Conservation (phyloP, 768 basidiomycete species). For the Agaricus sinodeliciosus region DNA sequence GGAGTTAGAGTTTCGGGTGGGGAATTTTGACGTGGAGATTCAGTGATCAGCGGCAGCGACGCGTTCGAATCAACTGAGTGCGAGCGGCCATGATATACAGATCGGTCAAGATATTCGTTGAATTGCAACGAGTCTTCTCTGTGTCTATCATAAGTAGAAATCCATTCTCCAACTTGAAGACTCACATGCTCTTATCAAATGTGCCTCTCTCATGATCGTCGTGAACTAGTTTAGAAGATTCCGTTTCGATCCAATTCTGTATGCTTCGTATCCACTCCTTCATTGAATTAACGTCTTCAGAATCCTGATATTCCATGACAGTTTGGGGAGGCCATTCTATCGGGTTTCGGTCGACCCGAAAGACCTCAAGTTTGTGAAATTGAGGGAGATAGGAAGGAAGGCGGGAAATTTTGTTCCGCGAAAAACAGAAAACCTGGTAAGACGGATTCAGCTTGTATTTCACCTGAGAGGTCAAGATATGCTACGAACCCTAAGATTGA, state of each 20-base stretch:
- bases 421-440: conserved; percentile 74
- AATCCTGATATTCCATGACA: conserved; percentile 39
- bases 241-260: conserved; percentile 72
- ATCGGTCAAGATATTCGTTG: conserved; percentile 29
- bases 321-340: conserved; percentile 84
- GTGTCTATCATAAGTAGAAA: not conserved
- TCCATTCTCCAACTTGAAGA: conserved; percentile 5
- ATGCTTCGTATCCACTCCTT: conserved; percentile 67
- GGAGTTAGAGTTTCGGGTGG: conserved; percentile 11
- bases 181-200: conserved; percentile 33
- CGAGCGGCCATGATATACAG: conserved; percentile 48
- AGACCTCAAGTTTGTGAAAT: conserved; percentile 66
- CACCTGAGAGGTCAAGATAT: not conserved
- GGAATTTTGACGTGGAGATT: conserved; percentile 23
- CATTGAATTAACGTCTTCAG: conserved; percentile 44
- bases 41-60: conserved; percentile 43
- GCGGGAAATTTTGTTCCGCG: conserved; percentile 75
- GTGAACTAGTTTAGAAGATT: conserved; percentile 28
- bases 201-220: conserved; percentile 43
- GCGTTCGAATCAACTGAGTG: conserved; percentile 56
- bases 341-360: conserved; percentile 89
- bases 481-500: conserved; percentile 59
- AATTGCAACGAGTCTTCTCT: conserved; percentile 37
- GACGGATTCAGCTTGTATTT: not conserved
- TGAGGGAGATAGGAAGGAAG: conserved; percentile 75